Conservation (phyloP, 2,329 filamentous ascomycete species). For the Mariannaea elegans region DNA sequence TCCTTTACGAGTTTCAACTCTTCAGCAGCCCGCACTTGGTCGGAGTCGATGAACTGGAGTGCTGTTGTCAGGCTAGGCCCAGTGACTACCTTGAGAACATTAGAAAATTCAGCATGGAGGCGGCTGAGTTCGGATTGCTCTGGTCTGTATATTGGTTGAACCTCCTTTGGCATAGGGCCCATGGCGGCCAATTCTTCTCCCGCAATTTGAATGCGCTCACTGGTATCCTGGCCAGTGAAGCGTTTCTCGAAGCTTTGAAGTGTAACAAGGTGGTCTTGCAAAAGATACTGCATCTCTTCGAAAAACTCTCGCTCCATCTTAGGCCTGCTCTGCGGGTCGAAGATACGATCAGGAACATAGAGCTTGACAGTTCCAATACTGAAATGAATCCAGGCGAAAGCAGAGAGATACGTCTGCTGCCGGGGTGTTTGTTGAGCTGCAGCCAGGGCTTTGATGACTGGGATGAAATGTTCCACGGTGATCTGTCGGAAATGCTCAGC, state of each 20-base stretch:
- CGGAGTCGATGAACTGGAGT: slow-evolving; percentile 37
- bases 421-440: slow-evolving; percentile 29
- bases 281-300: slow-evolving; percentile 60
- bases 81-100: slow-evolving; percentile 73
- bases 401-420: slow-evolving; percentile 45
- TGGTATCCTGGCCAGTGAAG: slow-evolving; percentile 75
- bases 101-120: slow-evolving; percentile 85
- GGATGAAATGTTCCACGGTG: slow-evolving; percentile 54
- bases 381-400: slow-evolving; percentile 78
- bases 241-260: slow-evolving; percentile 71
- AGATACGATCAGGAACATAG: slow-evolving; percentile 86
- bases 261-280: slow-evolving; percentile 66
- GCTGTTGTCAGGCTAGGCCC: slow-evolving; percentile 54
- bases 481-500: slow-evolving; percentile 50
- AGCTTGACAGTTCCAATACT: slow-evolving; percentile 78
- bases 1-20: slow-evolving; percentile 61
- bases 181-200: slow-evolving; percentile 69
- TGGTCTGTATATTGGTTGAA: slow-evolving; percentile 76
- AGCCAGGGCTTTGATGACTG: slow-evolving; percentile 56
- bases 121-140: slow-evolving; percentile 71
- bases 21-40: slow-evolving; percentile 32
- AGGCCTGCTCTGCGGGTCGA: slow-evolving; percentile 78
- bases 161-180: slow-evolving; percentile 71
- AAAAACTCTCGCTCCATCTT: slow-evolving; percentile 71
- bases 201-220: slow-evolving; percentile 70